Evolutionary conservation across 1,139 yeast genomes (phyloP).

Genomic region (Candida sp.): DNA sequence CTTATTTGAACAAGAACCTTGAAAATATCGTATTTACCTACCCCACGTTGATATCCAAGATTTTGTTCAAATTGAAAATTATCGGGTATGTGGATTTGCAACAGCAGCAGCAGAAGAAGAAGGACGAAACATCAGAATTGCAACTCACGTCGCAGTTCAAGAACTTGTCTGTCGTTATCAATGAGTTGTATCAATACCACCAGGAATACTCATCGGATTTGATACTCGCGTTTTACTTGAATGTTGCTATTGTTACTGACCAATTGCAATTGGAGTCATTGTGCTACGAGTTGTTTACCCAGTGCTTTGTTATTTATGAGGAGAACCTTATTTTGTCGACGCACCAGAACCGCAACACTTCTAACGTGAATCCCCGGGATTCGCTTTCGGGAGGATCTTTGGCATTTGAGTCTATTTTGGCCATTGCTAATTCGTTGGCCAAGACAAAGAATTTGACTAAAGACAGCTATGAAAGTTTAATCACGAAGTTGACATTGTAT

Average conservation of each 20-base stretch:
- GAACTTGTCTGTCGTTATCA: conserved; percentile 71
- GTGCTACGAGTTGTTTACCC: conserved; percentile 89
- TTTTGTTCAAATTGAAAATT: conserved; percentile 63
- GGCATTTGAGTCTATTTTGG: conserved; percentile 41
- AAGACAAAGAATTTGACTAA: conserved; percentile 57
- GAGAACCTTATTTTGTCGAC: conserved; percentile 53
- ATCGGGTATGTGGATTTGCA: conserved; percentile 35
- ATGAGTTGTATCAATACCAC: conserved; percentile 62
- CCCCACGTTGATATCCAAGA: conserved; percentile 71
- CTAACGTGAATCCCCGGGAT: conserved; percentile 36
- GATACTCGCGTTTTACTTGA: conserved; percentile 54
- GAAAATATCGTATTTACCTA: conserved; percentile 65
- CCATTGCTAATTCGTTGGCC: conserved; percentile 67
- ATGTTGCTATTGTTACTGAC: conserved; percentile 75
- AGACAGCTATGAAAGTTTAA: conserved; percentile 79
- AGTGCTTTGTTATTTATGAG: conserved; percentile 87
- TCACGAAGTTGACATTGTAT: conserved; percentile 84
- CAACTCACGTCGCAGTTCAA: conserved; percentile 63
- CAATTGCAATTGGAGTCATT: conserved; percentile 59
- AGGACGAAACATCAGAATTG: conserved; percentile 17
- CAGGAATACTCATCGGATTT: conserved; percentile 52
- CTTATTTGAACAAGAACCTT: conserved; percentile 57
- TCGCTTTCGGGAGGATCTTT: conserved; percentile 41
- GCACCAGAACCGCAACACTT: conserved; percentile 18
- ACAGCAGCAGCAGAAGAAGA: conserved; percentile 18